Evolutionary conservation across 139 green algal genomes (phyloP).

Genomic region (Limnomonas spitsbergensis): DNA sequence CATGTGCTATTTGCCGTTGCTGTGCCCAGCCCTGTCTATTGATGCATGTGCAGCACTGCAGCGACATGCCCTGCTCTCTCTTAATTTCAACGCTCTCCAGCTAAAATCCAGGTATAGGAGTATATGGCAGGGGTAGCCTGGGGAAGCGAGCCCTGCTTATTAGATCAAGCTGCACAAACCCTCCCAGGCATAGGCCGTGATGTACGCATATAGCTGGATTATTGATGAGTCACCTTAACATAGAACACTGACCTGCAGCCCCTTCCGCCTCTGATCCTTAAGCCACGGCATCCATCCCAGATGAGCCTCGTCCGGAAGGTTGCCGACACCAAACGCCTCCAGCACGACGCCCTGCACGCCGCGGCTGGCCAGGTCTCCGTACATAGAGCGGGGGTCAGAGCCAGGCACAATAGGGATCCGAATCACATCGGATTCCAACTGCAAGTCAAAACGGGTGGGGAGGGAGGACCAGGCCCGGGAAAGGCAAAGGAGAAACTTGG

Average conservation of each 20-base stretch:
- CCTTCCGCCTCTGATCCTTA: constrained; percentile 59
- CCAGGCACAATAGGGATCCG: constrained; percentile 81
- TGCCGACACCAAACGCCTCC: constrained; percentile 88
- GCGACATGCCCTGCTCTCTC: no score
- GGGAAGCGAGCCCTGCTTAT: neutral
- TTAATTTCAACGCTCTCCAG: no score
- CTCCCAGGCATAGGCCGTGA: neutral
- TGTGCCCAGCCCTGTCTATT: neutral
- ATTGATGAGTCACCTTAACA: constrained; percentile 1
- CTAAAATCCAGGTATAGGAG: no score
- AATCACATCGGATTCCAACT: constrained; percentile 76
- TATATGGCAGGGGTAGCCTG: no score
- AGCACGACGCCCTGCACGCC: constrained; percentile 79
- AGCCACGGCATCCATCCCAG: constrained; percentile 84
- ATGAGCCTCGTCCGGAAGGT: constrained; percentile 73
- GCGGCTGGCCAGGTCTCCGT: constrained; percentile 71
- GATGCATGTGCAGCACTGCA: no score
- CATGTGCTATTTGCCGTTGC: no score
- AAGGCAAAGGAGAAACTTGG: no score
- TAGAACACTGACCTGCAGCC: constrained; percentile 42
- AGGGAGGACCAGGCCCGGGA: neutral
- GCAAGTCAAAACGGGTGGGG: constrained; percentile 6
- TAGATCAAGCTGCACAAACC: neutral
- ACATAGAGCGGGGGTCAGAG: constrained; percentile 63
- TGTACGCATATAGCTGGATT: neutral